Evolutionary conservation across 176 grass and related monocot genomes (phyloP), one percentile per base, ranked within the genome.

Genomic region (Oryza meridionalis): DNA sequence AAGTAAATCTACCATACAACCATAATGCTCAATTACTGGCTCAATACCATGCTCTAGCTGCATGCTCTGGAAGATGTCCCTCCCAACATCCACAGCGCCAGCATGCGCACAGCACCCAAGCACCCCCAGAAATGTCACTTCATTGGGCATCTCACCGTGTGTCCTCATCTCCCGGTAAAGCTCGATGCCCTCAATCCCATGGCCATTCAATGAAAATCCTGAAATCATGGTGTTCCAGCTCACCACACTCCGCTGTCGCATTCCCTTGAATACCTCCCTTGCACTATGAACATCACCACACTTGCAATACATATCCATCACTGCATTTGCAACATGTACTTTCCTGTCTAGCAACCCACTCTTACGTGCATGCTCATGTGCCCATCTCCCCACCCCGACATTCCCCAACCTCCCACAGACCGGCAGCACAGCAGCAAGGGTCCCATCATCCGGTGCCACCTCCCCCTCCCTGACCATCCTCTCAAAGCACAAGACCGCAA

Each of bases 291-390:
- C 64, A 67, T 91, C 86, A 9, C 92, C 92, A 2, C 92, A 87
- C 70, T 94, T 91, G 84, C 89, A 94, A 24, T 91, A 89, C 92
- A 94, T 94, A 37, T 91, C 89, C 16, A 94, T 25, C 29, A 94
- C 59, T 1, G 84, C 81, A 69, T 94, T 94, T 7, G 69, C 86
- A 78, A 91, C 89, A 72, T 89, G 61, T 16, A 89, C 67, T 1
- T 77, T 62, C 26, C 53, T 27, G 0, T 81, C 75, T 29, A 89
- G 5, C n/a, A 91, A 26, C 1, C 83, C 76, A 9, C 29, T 77
- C 49, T 71, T 86, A 5, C 12, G 78, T 0, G 89, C 89, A 16
- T 89, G 86, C 64, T 86, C 74, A 51, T 88, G 88, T 3, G 47
- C 87, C 83, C 75, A 88, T 17, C 47, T 84, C 31, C 92, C 92